phyloP scores from a whole-genome alignment of 371 early-diverging fungal genomes.

The Basidiobolus meristosporus region DNA sequence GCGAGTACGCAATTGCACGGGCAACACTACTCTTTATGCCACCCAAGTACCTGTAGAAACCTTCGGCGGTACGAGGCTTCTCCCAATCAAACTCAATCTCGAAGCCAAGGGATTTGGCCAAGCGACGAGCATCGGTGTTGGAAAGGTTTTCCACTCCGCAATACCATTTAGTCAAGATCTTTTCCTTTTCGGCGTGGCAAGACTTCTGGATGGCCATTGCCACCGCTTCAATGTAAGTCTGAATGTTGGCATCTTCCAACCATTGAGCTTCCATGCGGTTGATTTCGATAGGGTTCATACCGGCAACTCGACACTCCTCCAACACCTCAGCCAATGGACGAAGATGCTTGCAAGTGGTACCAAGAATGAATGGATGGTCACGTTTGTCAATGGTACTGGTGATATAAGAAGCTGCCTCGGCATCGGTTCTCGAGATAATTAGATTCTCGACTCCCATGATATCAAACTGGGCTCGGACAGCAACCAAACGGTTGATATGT shows the following conservation, averaged over 20 bases:
- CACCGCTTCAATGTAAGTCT: constrained; percentile 68
- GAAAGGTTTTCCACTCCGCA: constrained; percentile 39
- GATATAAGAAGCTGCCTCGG: constrained; percentile 93
- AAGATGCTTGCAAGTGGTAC: constrained; percentile 56
- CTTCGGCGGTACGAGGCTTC: constrained; percentile 80
- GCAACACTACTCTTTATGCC: constrained; percentile 80
- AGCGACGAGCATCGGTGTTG: constrained; percentile 59
- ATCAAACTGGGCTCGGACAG: constrained; percentile 89
- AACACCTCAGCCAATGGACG: constrained; percentile 59
- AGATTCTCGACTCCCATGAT: too few relatives aligned
- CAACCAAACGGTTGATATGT: constrained; percentile 93
- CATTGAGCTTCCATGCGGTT: constrained; percentile 79
- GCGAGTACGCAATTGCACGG: constrained; percentile 79
- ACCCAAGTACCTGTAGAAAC: constrained; percentile 89
- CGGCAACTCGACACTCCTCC: constrained; percentile 56
- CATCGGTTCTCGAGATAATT: constrained; percentile 89
- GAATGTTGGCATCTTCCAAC: constrained; percentile 65
- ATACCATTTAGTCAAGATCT: constrained; percentile 3
- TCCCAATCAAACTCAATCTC: constrained; percentile 87
- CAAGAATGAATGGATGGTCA: constrained; percentile 92
- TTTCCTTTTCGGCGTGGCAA: constrained; percentile 14
- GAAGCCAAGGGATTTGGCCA: constrained; percentile 63
- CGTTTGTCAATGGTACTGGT: constrained; percentile 90
- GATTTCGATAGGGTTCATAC: constrained; percentile 54
- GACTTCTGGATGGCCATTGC: constrained; percentile 45